These are phyloP conservation scores for Passalora sequoiae DNA, from an alignment of 2,329 filamentous ascomycete species.

Conservation along the genomic window DNA sequence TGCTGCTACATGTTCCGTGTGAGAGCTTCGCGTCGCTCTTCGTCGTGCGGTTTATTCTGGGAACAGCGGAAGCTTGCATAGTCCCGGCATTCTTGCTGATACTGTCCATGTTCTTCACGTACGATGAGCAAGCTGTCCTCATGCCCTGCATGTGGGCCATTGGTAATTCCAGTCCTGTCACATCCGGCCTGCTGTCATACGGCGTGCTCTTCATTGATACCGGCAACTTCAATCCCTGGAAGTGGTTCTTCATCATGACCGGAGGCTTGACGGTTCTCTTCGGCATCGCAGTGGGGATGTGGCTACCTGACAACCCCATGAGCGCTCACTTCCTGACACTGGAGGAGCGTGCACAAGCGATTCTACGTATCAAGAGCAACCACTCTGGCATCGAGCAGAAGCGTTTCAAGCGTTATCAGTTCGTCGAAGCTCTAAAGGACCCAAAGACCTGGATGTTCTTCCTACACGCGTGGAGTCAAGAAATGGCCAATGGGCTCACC, in stretches of 20 bases:
- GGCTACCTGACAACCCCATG: constrained; percentile 35
- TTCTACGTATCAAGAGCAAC: constrained; percentile 35
- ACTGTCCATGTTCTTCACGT: constrained; percentile 18
- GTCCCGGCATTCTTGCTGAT: constrained; percentile 15
- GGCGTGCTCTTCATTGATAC: constrained; percentile 19
- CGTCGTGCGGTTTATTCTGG: constrained; percentile 30
- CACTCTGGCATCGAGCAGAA: constrained; percentile 38
- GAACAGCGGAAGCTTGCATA: constrained; percentile 25
- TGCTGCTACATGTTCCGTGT: constrained; percentile 28
- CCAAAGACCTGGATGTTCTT: constrained; percentile 37
- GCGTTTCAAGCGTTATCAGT: constrained; percentile 34
- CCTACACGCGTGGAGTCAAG: constrained; percentile 35
- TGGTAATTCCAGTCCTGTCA: constrained; percentile 17
- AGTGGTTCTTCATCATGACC: constrained; percentile 21
- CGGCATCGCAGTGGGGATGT: constrained; percentile 25
- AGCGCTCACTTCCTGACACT: constrained; percentile 31
- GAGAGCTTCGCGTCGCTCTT: constrained; percentile 22
- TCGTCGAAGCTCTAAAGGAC: constrained; percentile 33
- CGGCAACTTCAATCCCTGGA: constrained; percentile 15
- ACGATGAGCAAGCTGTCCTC: constrained; percentile 14
- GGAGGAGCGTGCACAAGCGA: constrained; percentile 34
- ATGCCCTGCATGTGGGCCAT: constrained; percentile 22
- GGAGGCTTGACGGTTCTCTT: constrained; percentile 16
- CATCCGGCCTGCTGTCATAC: constrained; percentile 16
- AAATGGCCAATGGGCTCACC: constrained; percentile 38